These are phyloP conservation scores for Pulveroboletus frians DNA, from an alignment of 768 basidiomycete genomes.

Conservation along the genomic window DNA sequence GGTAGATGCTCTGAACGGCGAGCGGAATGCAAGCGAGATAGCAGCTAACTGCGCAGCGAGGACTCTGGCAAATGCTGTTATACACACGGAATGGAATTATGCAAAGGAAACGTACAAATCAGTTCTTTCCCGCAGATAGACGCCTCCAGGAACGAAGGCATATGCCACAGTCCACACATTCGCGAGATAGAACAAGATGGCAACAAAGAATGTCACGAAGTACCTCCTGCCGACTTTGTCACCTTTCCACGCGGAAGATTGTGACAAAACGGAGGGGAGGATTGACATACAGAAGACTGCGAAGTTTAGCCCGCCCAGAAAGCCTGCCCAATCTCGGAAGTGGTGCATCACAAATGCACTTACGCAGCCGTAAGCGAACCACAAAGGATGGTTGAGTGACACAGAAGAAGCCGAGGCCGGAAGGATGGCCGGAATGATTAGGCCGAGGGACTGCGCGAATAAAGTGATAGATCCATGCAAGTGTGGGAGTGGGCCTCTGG, in stretches of 20 bases:
- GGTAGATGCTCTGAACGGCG: slow-evolving; percentile 21
- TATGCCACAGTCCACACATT: slow-evolving; percentile 85
- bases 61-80: slow-evolving; percentile 37
- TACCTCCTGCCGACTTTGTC: slow-evolving; percentile 45
- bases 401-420: slow-evolving; percentile 11
- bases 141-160: slow-evolving; percentile 82
- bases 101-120: slow-evolving; percentile 47
- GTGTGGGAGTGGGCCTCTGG: slow-evolving; percentile 69
- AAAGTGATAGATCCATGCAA: slow-evolving; percentile 67
- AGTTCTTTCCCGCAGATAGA: slow-evolving; percentile 70
- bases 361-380: slow-evolving; percentile 50
- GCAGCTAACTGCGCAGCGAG: slow-evolving; percentile 47
- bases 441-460: slow-evolving; percentile 53
- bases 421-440: slow-evolving; percentile 39
- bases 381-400: slow-evolving; percentile 42
- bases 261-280: slow-evolving; percentile 48
- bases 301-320: slow-evolving; percentile 57
- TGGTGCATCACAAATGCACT: slow-evolving; percentile 53
- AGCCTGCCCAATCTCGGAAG: slow-evolving; percentile 65
- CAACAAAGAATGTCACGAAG: slow-evolving; percentile 54
- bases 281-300: slow-evolving; percentile 63
- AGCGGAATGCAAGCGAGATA: slow-evolving; percentile 46
- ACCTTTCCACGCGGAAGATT: slow-evolving; percentile 36
- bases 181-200: slow-evolving; percentile 58
- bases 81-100: not conserved